These are phyloP conservation scores for Umbelopsis vinacea DNA, from an alignment of 192 early-diverging fungal species.

Conservation along the genomic window DNA sequence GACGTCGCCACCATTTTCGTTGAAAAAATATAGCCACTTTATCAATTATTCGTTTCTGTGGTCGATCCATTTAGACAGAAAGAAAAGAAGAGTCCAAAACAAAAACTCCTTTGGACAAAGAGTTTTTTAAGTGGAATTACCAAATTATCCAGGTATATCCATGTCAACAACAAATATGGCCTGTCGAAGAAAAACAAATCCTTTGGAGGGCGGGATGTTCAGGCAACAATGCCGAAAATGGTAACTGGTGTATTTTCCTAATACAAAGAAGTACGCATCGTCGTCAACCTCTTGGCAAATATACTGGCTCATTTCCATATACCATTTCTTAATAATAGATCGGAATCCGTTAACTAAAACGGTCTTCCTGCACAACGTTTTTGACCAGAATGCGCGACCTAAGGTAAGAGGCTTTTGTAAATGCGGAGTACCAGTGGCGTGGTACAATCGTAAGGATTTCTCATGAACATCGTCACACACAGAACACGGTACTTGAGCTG, in stretches of 20 bases:
- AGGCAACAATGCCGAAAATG: slow-evolving; percentile 17
- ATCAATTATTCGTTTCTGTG: slow-evolving; percentile 13
- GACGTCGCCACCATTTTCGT: slow-evolving; percentile 7
- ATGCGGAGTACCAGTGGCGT: neutral
- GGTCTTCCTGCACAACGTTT: neutral
- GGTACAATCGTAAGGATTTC: slow-evolving; percentile 9
- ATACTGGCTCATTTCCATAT: too few species aligned
- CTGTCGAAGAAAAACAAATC: neutral
- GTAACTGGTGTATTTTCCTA: neutral
- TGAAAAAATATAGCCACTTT: slow-evolving; percentile 7
- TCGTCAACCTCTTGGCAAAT: too few species aligned
- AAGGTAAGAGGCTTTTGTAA: neutral
- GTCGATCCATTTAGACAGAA: neutral
- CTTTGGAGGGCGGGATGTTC: neutral
- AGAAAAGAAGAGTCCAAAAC: neutral
- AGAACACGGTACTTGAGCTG: neutral
- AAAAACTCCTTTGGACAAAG: neutral
- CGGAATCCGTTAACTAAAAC: too few species aligned
- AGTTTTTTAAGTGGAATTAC: neutral
- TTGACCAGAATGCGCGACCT: neutral
- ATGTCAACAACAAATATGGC: slow-evolving; percentile 10
- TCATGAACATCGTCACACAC: slow-evolving; percentile 12
- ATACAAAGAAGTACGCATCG: too few species aligned
- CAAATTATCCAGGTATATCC: slow-evolving; percentile 2
- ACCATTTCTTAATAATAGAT: too few species aligned